Evolutionary conservation across 1,139 yeast species (phyloP), one percentile per base, ranked within the genome.

Genomic region (Yamadazyma friedrichii): DNA sequence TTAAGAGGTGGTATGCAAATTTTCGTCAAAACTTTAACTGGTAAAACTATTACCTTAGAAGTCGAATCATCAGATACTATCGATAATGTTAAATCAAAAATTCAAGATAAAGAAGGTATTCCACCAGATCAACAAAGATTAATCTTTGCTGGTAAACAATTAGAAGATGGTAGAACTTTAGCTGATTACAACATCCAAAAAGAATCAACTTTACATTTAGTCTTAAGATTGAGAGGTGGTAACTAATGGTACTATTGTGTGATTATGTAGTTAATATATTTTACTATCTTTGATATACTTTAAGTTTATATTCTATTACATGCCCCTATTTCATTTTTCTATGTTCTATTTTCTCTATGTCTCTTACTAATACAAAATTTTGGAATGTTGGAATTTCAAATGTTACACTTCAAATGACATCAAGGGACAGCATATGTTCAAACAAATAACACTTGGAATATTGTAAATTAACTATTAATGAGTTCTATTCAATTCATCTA

Each of bases 101-200:
- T 89, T 73, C 96, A 88, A 79, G 96, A 88, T 82, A 87, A 87
- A 81, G 96, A 88, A 73, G 96, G 96, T 66, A 88, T 89, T 61
- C 96, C 96, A 73, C 95, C 96, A 64, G 96, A 88, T 74, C 96
- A 88, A 75, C 96, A 89, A 80, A 86, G 96, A 79, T 83, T 89
- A 70, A 87, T 89, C 84, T 89, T 89, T 67, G 96, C 96, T 67
- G 97, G 97, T 83, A 88, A 88, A 83, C 96, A 88, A 78, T 85
- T 89, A 72, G 96, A 88, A 78, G 96, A 89, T 64, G 96, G 96
- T 63, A 87, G 96, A 81, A 88, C 96, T 56, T 52, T 61, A 40
- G 60, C 64, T 32, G 64, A 59, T 50, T 59, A 61, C 62, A 61
- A 61, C 54, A 59, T 58, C 39, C 65, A 60, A 49, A 61, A 61